Base-by-base conservation (phyloP, 202 grass and related monocot genomes). In the Carex arenaria region DNA sequence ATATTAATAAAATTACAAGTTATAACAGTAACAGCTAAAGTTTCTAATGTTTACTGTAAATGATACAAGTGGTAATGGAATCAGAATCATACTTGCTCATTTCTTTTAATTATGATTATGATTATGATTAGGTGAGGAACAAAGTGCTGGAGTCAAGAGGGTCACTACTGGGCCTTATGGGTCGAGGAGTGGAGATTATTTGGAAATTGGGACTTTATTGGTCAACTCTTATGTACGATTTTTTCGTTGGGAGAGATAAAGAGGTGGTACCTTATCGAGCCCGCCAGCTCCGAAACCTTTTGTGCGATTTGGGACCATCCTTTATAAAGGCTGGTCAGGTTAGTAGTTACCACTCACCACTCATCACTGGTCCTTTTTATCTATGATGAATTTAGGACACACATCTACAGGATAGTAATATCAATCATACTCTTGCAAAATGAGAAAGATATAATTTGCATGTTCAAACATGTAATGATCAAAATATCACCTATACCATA, bases 301-400 rank as follows among this genome's bases (percentile, higher is more conserved):
- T 98, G 18, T 98, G 96, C 82, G 91, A 98, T 83, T 85, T 98
- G 28, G 96, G 96, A 5, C 93, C 96, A 18, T 98, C 96, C 20
- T 98, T 98, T 62, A 95, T 98, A 80, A 98, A 98, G 93, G 93
- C 95, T 68, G 95, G 95, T 63, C 95, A 98, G 95, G 95, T 98
- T 77, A 80, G 65, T 79, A 57, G 17, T 31, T 77, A 32, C 4
- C n/a, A 57, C 13, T 40, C 9, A 32, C 4, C n/a, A 57, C 13
- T 40, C 9, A 3, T 8, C 13, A 26, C 49, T 85, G 22, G 5
- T 85, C 72, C 28, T 32, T 67, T 77, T 23, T 77, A 54, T 30
- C 75, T 67, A 77, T 7, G 15, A 78, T 1, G 36, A 53, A 72
- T 38, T 52, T 66, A 15, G 17, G 32, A 3, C n/a, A 61, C 36